Conservation (phyloP, 768 basidiomycete genomes). For the Chalciporus sphaerocephalus region DNA sequence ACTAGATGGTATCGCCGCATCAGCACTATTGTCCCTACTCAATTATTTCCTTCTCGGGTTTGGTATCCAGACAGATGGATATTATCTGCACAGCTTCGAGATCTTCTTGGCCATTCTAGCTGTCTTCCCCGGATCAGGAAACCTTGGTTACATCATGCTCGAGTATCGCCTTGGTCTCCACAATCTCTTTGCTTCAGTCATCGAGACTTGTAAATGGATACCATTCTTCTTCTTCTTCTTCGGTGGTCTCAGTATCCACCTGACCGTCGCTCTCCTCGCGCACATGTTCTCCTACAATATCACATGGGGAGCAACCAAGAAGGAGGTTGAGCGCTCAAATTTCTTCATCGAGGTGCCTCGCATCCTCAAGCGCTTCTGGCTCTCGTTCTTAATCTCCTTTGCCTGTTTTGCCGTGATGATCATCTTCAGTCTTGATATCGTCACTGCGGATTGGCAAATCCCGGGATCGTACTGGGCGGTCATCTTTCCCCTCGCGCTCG, state of each 20-base stretch:
- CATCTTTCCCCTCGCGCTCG: conserved; percentile 68
- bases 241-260: conserved; percentile 50
- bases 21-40: conserved; percentile 57
- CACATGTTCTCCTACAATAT: conserved; percentile 61
- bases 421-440: conserved; percentile 47
- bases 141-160: conserved; percentile 62
- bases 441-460: conserved; percentile 65
- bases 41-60: conserved; percentile 76
- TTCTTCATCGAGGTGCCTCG: conserved; percentile 88
- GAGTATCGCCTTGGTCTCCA: conserved; percentile 63
- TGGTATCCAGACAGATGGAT: conserved; percentile 66
- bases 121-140: conserved; percentile 73
- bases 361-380: conserved; percentile 76
- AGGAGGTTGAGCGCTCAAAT: conserved; percentile 85
- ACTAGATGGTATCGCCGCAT: conserved; percentile 56
- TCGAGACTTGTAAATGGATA: conserved; percentile 26
- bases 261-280: conserved; percentile 49
- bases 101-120: conserved; percentile 70
- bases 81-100: conserved; percentile 76
- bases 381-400: conserved; percentile 54
- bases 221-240: conserved; percentile 53
- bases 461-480: conserved; percentile 65
- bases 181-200: conserved; percentile 11
- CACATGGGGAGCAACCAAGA: conserved; percentile 59
- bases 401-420: conserved; percentile 49